Evolutionary conservation across 106 monocot species (phyloP).

Genomic region (Dendrobium nobile): DNA sequence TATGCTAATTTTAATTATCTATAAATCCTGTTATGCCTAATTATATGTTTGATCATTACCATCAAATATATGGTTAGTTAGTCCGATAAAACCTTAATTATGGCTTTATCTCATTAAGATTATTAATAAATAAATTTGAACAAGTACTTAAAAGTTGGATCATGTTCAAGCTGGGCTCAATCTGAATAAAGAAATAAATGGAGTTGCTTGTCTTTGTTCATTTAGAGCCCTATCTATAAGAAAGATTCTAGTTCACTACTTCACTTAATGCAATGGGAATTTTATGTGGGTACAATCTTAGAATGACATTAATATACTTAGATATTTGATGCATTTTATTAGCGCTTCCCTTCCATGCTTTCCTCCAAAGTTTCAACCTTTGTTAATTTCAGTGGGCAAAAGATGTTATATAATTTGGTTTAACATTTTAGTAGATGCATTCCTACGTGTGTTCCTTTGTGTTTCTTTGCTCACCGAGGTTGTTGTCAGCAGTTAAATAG

Average conservation of each 20-base stretch:
- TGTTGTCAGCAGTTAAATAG: slow-evolving; percentile 21
- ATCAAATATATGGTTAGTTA: no score
- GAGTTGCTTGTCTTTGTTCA: no score
- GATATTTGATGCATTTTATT: background rate
- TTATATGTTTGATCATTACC: no score
- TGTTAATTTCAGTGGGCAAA: slow-evolving; percentile 3
- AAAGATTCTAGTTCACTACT: background rate
- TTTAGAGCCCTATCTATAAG: background rate
- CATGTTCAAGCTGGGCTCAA: no score
- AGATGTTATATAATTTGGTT: background rate
- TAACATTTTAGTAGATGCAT: background rate
- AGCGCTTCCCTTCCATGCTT: background rate
- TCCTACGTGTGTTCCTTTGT: no score
- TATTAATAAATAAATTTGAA: no score
- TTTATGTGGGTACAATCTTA: background rate
- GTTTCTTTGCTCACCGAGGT: slow-evolving; percentile 1
- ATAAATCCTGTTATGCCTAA: no score
- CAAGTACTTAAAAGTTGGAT: no score
- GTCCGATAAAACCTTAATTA: no score
- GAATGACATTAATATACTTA: background rate
- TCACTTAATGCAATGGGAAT: background rate
- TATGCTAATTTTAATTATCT: no score
- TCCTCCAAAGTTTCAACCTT: background rate
- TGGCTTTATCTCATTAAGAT: no score
- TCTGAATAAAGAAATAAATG: no score